Percentiles rank a stretch among this genome's conserved stretches.
phyloP scores from a whole-genome alignment of 805 yeast species.

The Yamadazyma sp. region DNA sequence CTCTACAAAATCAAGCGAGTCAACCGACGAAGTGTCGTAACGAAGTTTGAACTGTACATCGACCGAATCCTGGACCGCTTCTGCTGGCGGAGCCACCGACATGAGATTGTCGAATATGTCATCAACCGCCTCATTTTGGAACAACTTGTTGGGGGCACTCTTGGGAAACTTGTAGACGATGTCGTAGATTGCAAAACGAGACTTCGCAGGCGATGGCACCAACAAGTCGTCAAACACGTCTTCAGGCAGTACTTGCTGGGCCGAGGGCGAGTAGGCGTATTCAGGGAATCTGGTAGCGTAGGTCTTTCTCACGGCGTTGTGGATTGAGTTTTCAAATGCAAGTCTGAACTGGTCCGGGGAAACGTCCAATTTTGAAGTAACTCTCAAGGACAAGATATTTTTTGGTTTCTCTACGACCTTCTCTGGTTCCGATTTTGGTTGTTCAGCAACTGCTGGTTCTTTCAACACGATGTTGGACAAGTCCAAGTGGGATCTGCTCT shows the following conservation, averaged over 20 bases:
- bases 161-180: constrained; percentile 24
- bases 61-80: constrained; percentile 16
- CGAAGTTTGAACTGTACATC: constrained; percentile 35
- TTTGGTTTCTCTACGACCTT: constrained; percentile 21
- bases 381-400: constrained; percentile 28
- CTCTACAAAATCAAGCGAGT: constrained; percentile 36
- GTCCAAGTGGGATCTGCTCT: constrained; percentile 63
- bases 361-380: constrained; percentile 27
- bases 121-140: constrained; percentile 4
- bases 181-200: constrained; percentile 35
- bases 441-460: constrained; percentile 10
- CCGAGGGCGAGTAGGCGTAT: constrained; percentile 33
- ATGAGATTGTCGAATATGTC: constrained; percentile 35
- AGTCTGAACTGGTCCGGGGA: constrained; percentile 26
- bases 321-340: constrained; percentile 32
- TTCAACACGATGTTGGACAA: constrained; percentile 54
- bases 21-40: constrained; percentile 31
- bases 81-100: constrained; percentile 19
- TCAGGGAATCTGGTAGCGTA: constrained; percentile 39
- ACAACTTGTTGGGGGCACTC: constrained; percentile 10
- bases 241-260: constrained; percentile 13
- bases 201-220: constrained; percentile 33
- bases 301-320: constrained; percentile 28
- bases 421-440: constrained; percentile 6
- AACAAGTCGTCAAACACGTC: constrained; percentile 42